Conservation (phyloP, 2,329 filamentous ascomycete species). For the Immersiporthe knoxdaviesiana region DNA sequence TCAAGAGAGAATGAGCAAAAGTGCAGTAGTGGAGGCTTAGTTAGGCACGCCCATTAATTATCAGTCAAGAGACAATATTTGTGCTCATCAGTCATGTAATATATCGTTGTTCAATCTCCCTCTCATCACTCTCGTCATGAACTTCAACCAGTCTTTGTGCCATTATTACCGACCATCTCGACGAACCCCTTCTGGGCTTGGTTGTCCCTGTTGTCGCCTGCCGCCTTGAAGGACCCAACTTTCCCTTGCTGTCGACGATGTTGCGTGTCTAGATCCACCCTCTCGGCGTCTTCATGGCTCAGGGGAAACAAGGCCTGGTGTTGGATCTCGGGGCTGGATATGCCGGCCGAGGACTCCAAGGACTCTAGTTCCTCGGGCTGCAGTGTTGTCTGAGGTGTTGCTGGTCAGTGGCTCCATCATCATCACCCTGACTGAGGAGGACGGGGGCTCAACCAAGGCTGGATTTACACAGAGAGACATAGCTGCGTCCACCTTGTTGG, state of each 20-base stretch:
- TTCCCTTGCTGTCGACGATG: neutral
- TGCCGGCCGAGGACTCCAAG: conserved; percentile 6
- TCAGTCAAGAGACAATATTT: neutral
- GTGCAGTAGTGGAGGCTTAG: too few species aligned
- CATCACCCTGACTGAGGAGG: neutral
- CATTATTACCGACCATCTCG: neutral
- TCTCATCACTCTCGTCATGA: neutral
- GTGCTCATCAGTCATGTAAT: neutral
- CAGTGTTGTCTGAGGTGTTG: neutral
- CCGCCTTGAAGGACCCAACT: neutral
- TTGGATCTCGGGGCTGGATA: conserved; percentile 10
- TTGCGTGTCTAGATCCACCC: neutral
- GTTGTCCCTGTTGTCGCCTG: neutral
- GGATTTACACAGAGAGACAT: conserved; percentile 3
- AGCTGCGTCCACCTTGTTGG: neutral
- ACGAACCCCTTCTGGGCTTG: neutral
- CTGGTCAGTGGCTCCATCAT: neutral
- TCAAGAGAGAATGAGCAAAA: conserved; percentile 29
- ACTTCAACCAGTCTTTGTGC: neutral
- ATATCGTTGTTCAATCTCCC: neutral
- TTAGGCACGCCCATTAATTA: too few species aligned
- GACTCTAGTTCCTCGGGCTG: conserved; percentile 12
- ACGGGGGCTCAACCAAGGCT: neutral
- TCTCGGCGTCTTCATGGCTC: neutral
- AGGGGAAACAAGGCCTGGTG: neutral